These are phyloP conservation scores for Yamadazyma taylorii DNA, from an alignment of 1,139 yeast species.

Conservation along the genomic window DNA sequence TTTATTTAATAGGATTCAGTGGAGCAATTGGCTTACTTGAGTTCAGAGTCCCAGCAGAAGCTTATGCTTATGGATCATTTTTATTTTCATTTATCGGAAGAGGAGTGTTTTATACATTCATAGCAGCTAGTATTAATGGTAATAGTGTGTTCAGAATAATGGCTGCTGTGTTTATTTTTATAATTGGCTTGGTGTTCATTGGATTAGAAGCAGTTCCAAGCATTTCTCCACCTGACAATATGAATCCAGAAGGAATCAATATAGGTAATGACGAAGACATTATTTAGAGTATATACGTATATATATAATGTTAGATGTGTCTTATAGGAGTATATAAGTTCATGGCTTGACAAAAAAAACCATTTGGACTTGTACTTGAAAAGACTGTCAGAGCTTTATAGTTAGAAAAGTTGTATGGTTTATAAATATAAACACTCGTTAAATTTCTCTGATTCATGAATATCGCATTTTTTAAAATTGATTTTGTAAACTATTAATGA, in stretches of 20 bases:
- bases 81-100: conserved; percentile 82
- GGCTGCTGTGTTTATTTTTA: conserved; percentile 53
- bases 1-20: conserved; percentile 58
- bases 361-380: no score
- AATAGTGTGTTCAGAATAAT: conserved; percentile 57
- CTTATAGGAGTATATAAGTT: no score
- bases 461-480: no score
- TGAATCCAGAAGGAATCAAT: conserved; percentile 55
- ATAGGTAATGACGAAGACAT: conserved; percentile 49
- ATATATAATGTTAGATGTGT: no score
- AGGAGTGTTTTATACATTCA: conserved; percentile 68
- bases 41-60: conserved; percentile 64
- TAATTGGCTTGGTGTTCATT: conserved; percentile 58
- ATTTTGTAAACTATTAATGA: no score
- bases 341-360: no score
- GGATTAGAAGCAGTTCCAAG: conserved; percentile 70
- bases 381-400: no score
- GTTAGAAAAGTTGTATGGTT: no score
- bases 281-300: no score
- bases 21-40: conserved; percentile 57
- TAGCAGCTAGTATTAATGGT: conserved; percentile 64
- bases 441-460: no score
- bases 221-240: conserved; percentile 70
- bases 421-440: no score
- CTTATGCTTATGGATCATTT: conserved; percentile 74